Conservation (phyloP, 768 basidiomycete genomes). For the Trametes maxima region DNA sequence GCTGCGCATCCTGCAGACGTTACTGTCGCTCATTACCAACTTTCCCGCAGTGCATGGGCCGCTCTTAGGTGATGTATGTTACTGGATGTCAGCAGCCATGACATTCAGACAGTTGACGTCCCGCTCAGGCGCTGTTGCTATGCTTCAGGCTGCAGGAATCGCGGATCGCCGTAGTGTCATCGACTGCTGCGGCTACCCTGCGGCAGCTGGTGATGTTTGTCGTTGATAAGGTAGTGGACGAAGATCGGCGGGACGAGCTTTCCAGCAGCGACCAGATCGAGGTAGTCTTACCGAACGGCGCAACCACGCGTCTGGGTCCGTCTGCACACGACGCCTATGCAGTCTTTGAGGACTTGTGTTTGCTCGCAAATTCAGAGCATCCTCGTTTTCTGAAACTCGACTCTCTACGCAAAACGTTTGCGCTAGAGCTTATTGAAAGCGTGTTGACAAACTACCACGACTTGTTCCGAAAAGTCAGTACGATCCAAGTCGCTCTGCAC, state of each 20-base stretch:
- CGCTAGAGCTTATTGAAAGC: constrained; percentile 96
- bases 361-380: constrained; percentile 81
- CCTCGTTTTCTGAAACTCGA: constrained; percentile 83
- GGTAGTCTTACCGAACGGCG: constrained; percentile 68
- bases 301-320: constrained; percentile 61
- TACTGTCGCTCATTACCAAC: constrained; percentile 89
- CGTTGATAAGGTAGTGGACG: constrained; percentile 88
- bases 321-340: constrained; percentile 84
- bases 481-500: background rate
- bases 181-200: constrained; percentile 94
- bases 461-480: constrained; percentile 75
- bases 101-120: background rate
- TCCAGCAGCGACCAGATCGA: constrained; percentile 38
- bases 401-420: constrained; percentile 88
- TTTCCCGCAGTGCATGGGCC: constrained; percentile 81
- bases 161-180: constrained; percentile 93
- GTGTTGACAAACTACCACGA: constrained; percentile 90
- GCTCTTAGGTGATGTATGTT: constrained; percentile 77
- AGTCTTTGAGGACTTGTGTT: constrained; percentile 90
- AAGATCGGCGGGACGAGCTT: constrained; percentile 56
- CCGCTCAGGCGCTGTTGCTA: constrained; percentile 76
- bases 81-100: background rate
- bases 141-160: constrained; percentile 97
- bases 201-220: constrained; percentile 98
- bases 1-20: constrained; percentile 88